A percentile compares a stretch with the other conserved stretches of the same genome.
phyloP scores from a whole-genome alignment of 768 basidiomycete species.

The Pulveroboletus ravenelii region DNA sequence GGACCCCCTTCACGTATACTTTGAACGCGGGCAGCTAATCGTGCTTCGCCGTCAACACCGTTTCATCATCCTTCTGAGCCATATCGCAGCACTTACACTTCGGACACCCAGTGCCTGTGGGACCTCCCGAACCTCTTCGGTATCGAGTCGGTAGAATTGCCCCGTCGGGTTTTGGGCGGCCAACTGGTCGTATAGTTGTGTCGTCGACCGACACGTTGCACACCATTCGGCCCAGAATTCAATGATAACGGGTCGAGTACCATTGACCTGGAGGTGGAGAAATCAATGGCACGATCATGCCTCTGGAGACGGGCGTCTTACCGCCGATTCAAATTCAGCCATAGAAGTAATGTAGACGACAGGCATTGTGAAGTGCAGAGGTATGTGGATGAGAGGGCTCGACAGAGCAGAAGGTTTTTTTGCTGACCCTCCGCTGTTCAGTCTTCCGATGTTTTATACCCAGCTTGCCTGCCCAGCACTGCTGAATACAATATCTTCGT shows the following conservation, averaged over 20 bases:
- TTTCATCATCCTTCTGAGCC: conserved; percentile 11
- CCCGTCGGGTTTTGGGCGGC: conserved; percentile 25
- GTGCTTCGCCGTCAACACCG: conserved; percentile 7
- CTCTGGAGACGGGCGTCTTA: conserved; percentile 6
- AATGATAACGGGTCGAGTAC: conserved; percentile 22
- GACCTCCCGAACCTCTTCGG: conserved; percentile 26
- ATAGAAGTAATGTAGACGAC: conserved; percentile 24
- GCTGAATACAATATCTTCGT: conserved; percentile 9
- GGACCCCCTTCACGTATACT: conserved; percentile 28
- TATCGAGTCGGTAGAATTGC: conserved; percentile 30
- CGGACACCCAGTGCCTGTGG: conserved; percentile 22
- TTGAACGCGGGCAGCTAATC: conserved; percentile 29
- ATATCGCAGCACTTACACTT: conserved; percentile 13
- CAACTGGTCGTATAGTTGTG: conserved; percentile 21
- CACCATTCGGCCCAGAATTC: conserved; percentile 34
- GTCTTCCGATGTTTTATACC: conserved; percentile 24
- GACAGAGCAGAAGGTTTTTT: conserved; percentile 8
- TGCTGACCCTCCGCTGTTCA: conserved; percentile 12
- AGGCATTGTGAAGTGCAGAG: conserved; percentile 18
- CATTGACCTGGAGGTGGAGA: conserved; percentile 14
- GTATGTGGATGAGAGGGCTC: conserved; percentile 12
- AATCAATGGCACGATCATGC: conserved; percentile 7
- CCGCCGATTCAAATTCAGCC: conserved; percentile 23
- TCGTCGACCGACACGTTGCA: conserved; percentile 17
- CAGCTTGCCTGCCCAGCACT: conserved; percentile 17